Conservation (phyloP, 352 stramenopile genomes). For the Phytopythium delawarense region DNA sequence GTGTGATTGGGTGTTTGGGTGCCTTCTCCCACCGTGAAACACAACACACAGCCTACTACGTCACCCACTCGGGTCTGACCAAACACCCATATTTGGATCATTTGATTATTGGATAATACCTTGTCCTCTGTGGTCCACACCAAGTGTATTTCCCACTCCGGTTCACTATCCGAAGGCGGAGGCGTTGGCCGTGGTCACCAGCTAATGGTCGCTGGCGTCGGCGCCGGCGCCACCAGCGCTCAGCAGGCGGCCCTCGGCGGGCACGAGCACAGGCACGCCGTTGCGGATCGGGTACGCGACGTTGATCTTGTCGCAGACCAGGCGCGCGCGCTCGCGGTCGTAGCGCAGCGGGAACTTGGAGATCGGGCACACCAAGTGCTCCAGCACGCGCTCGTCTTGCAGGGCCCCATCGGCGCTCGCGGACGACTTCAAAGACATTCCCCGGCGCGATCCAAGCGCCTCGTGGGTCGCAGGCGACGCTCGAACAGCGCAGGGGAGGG, state of each 20-base stretch:
- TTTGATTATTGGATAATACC: no score
- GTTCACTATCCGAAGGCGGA: no score
- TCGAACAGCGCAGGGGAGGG: neutral
- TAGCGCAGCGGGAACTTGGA: slow-evolving; percentile 83
- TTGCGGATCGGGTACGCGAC: slow-evolving; percentile 83
- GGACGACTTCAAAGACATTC: neutral
- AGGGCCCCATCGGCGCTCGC: slow-evolving; percentile 12
- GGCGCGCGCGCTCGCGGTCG: slow-evolving; percentile 41
- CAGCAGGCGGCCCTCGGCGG: slow-evolving; percentile 68
- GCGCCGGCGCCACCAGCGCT: neutral
- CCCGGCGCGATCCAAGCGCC: neutral
- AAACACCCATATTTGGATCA: no score
- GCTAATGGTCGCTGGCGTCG: no score
- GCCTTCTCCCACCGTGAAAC: no score
- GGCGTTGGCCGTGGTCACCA: no score
- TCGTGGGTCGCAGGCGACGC: neutral
- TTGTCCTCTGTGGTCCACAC: no score
- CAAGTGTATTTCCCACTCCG: no score
- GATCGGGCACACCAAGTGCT: slow-evolving; percentile 81
- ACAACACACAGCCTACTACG: no score
- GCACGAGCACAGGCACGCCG: slow-evolving; percentile 68
- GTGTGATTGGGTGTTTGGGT: no score
- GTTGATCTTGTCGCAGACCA: slow-evolving; percentile 81
- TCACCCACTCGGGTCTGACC: no score
- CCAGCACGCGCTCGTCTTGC: slow-evolving; percentile 61